Evolutionary conservation across 768 basidiomycete genomes (phyloP), one percentile per base, ranked within the genome.

Genomic region (Tricholomella constricta): DNA sequence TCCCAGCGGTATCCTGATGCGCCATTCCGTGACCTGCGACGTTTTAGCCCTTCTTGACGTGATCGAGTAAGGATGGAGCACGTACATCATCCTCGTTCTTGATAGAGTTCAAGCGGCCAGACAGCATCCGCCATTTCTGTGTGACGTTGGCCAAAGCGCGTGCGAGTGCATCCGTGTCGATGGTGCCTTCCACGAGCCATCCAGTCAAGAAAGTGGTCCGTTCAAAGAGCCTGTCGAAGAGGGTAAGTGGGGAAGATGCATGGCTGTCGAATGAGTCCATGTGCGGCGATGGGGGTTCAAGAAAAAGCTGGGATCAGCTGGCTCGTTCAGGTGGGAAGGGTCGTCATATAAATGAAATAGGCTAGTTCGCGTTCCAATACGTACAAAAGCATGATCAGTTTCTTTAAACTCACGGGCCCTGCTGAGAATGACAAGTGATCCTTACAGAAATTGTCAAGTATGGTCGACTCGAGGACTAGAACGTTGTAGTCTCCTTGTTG

Each of bases 181-280:
- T 64, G 22, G 56, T 63, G 7, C 76, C 76, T 58, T 74, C 67
- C 1, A 78, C 68, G 8, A 78, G 65, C 76, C 76, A 78, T 14
- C 73, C 76, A 17, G 73, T 76, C 15, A 73, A 60, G 51, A 76
- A 73, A 1, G 69, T 69, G 2, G 72, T 72, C 42, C 57, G 61
- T 52, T 76, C 73, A 48, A 75, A 73, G 6, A 69, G 62, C 37
- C 57, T 61, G 51, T 76, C 74, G 56, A 76, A 72, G 12, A 64
- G 62, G 6, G 73, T 73, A 15, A 78, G 65, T 19, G 74, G 75
- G 32, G 29, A 44, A 37, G 47, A 52, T 26, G 57, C 57, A 10
- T 52, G 31, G 27, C 26, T 29, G 22, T 51, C 45, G 7, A 54
- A 40, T 1, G 52, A 51, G 19, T 54, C 49, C 57, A 58, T 58